These are phyloP conservation scores for Aspergillus pseudotamarii DNA, from an alignment of 2,329 filamentous ascomycete genomes.

Conservation along the genomic window DNA sequence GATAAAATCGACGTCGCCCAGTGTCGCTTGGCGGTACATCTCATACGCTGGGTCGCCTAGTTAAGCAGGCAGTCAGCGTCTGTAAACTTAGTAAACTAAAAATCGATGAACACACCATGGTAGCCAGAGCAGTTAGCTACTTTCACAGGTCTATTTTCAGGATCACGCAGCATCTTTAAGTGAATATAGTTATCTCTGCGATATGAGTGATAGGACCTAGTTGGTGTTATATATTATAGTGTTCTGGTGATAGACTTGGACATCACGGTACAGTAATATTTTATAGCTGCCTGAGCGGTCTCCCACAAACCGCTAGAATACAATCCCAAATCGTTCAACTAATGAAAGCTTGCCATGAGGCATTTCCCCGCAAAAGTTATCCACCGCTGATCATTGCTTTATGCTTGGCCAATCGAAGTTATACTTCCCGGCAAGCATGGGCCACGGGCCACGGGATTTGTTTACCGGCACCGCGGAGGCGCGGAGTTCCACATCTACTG, in stretches of 20 bases:
- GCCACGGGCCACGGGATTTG: not conserved
- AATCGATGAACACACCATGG: constrained; percentile 19
- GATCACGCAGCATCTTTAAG: constrained; percentile 2
- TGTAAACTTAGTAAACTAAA: not conserved
- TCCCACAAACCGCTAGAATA: not conserved
- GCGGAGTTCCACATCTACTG: not conserved
- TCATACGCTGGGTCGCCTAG: constrained; percentile 38
- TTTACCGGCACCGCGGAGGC: not conserved
- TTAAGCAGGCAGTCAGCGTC: not conserved
- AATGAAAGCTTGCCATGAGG: not conserved
- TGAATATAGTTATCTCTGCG: no score
- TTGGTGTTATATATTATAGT: not conserved
- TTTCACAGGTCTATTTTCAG: constrained; percentile 27
- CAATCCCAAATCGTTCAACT: no score
- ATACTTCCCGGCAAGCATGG: no score
- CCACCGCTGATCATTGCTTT: not conserved
- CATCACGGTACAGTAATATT: not conserved
- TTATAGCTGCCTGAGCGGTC: not conserved
- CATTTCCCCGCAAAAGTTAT: not conserved
- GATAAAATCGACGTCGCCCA: constrained; percentile 52
- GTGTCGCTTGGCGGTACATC: constrained; percentile 40
- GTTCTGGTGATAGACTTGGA: no score
- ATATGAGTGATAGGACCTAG: not conserved
- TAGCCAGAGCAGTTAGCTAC: constrained; percentile 41
- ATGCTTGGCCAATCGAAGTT: not conserved